A percentile compares a stretch with the other conserved stretches of the same genome.
phyloP scores from a whole-genome alignment of 805 yeast genomes.

The Saccharomycopsis javanensis region DNA sequence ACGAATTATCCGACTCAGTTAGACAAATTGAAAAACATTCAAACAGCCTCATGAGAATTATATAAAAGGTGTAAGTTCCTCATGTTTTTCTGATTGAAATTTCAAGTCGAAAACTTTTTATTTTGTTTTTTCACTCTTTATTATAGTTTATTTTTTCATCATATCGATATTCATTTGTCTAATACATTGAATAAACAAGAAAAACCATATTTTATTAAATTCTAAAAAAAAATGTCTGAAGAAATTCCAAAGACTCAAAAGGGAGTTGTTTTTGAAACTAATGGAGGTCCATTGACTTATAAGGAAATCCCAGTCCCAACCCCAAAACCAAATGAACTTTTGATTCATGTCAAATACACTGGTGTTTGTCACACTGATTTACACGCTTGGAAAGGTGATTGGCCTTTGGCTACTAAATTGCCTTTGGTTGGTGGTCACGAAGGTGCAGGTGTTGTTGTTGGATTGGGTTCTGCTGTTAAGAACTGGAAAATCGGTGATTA shows the following conservation, averaged over 20 bases:
- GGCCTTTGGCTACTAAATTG: constrained; percentile 69
- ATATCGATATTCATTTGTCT: neutral
- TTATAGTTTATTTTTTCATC: no score
- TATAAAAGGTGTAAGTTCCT: no score
- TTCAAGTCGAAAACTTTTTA: no score
- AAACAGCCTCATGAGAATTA: no score
- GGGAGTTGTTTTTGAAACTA: constrained; percentile 58
- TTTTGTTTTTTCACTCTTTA: no score
- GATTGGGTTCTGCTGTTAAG: constrained; percentile 55
- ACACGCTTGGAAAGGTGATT: constrained; percentile 92
- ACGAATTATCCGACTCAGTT: neutral
- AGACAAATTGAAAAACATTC: neutral
- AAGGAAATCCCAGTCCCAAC: constrained; percentile 72
- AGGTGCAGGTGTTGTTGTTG: constrained; percentile 83
- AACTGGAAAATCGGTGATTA: constrained; percentile 70
- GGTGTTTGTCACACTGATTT: constrained; percentile 94
- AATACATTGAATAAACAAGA: neutral
- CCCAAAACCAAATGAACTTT: constrained; percentile 68
- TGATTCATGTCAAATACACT: constrained; percentile 74
- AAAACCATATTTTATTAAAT: neutral
- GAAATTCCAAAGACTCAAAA: constrained; percentile 58
- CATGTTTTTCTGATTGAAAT: no score
- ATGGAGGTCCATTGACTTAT: constrained; percentile 55
- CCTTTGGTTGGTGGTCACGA: constrained; percentile 86
- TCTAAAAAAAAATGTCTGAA: constrained; percentile 24